These are phyloP conservation scores for Thyridium curvatum DNA, from an alignment of 2,329 filamentous ascomycete genomes.

Conservation along the genomic window DNA sequence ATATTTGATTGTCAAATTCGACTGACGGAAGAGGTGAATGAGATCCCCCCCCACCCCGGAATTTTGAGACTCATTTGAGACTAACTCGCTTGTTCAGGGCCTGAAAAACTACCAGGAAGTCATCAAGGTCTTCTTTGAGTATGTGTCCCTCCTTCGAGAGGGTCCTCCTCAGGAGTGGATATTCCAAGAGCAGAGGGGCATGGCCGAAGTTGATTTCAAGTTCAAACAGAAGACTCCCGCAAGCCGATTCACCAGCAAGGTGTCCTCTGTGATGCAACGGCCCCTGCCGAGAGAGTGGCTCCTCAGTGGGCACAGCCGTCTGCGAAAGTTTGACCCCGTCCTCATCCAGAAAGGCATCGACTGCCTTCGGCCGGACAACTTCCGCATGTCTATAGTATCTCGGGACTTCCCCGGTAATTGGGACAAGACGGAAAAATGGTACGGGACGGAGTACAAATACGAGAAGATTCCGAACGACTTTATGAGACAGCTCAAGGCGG, in stretches of 20 bases:
- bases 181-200: conserved; percentile 82
- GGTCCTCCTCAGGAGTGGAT: conserved; percentile 85
- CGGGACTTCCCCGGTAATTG: conserved; percentile 78
- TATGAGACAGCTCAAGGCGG: conserved; percentile 61
- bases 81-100: conserved; percentile 34
- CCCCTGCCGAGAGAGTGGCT: conserved; percentile 81
- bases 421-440: conserved; percentile 92
- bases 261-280: conserved; percentile 87
- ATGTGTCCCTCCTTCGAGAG: conserved; percentile 80
- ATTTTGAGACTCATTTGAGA: not conserved
- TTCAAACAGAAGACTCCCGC: conserved; percentile 91
- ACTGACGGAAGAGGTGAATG: conserved; percentile 69
- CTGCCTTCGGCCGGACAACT: conserved; percentile 79
- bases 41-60: not conserved
- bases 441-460: conserved; percentile 86
- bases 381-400: conserved; percentile 76
- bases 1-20: conserved; percentile 76
- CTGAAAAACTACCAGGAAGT: conserved; percentile 77
- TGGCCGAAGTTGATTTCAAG: conserved; percentile 90
- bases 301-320: conserved; percentile 69
- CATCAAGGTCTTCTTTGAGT: conserved; percentile 81
- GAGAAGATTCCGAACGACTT: conserved; percentile 75
- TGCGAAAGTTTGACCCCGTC: conserved; percentile 75
- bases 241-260: conserved; percentile 79
- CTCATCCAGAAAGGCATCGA: conserved; percentile 68